phyloP scores from a whole-genome alignment of 2,329 filamentous ascomycete genomes.

The Diaporthe citriasiana region DNA sequence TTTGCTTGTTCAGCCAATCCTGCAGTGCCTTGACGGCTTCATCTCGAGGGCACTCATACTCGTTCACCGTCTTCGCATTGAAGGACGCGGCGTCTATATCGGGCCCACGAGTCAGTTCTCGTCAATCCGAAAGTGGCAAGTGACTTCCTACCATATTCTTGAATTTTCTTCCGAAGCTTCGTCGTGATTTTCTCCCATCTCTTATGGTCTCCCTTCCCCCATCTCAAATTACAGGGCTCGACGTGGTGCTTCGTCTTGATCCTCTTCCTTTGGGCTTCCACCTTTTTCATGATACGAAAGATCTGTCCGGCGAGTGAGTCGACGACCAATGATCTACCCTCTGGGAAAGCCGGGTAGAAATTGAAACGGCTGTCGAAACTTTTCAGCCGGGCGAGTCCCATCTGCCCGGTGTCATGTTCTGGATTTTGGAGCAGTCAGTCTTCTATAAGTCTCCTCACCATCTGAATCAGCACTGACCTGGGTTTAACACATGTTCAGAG shows the following conservation, averaged over 20 bases:
- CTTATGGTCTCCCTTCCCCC: not conserved
- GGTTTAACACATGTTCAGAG: not conserved
- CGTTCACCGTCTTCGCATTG: conserved; percentile 14
- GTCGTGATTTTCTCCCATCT: not conserved
- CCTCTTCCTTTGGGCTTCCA: conserved; percentile 7
- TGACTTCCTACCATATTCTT: not conserved
- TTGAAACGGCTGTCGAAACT: conserved; percentile 9
- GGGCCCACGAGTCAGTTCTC: not conserved
- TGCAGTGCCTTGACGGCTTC: not conserved
- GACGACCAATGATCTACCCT: not conserved
- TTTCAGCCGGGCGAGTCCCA: not conserved
- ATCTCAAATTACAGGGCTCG: not conserved
- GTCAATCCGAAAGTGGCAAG: not conserved
- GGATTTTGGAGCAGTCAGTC: not conserved
- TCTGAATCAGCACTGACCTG: not conserved
- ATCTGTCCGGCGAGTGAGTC: not conserved
- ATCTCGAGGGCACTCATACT: not conserved
- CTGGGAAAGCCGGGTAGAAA: conserved; percentile 24
- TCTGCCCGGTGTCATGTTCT: not conserved
- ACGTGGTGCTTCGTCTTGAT: not conserved
- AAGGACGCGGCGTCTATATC: not conserved
- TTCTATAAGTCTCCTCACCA: not conserved
- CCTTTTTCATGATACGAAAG: not conserved
- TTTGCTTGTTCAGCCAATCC: not conserved
- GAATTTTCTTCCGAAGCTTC: not conserved